Evolutionary conservation across 2,329 filamentous ascomycete species (phyloP).

Genomic region (Botrytis squamosa): DNA sequence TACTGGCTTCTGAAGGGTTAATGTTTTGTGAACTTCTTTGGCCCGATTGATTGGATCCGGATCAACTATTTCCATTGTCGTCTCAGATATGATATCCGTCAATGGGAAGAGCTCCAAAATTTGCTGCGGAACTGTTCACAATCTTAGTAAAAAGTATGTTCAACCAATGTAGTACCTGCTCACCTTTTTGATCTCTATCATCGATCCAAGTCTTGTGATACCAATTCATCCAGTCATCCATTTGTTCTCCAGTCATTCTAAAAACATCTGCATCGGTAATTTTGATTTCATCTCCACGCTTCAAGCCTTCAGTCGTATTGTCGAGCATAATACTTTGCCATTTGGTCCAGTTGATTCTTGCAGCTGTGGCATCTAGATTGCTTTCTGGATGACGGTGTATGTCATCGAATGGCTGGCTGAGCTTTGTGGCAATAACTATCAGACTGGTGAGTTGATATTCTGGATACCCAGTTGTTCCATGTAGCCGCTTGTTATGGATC

Average conservation of each 20-base stretch:
- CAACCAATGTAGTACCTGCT: constrained; percentile 21
- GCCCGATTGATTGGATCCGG: constrained; percentile 27
- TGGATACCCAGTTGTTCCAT: constrained; percentile 59
- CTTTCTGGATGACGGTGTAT: constrained; percentile 50
- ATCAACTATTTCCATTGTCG: constrained; percentile 32
- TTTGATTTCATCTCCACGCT: constrained; percentile 49
- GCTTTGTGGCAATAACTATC: constrained; percentile 73
- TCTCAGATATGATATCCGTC: constrained; percentile 25
- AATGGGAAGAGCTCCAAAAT: constrained; percentile 42
- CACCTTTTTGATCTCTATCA: constrained; percentile 44
- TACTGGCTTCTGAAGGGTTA: constrained; percentile 35
- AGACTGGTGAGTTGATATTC: constrained; percentile 72
- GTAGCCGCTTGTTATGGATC: constrained; percentile 45
- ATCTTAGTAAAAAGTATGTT: constrained; percentile 8
- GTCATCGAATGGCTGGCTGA: constrained; percentile 73
- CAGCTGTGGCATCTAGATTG: constrained; percentile 54
- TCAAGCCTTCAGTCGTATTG: constrained; percentile 35
- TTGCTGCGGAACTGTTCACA: constrained; percentile 36
- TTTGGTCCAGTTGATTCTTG: constrained; percentile 67
- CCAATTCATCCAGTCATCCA: constrained; percentile 79
- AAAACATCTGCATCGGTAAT: constrained; percentile 62
- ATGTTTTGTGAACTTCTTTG: constrained; percentile 32
- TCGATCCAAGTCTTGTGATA: constrained; percentile 66
- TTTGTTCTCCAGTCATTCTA: constrained; percentile 56
- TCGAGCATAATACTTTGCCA: constrained; percentile 59